Percentiles rank a stretch among this genome's conserved stretches.
phyloP scores from a whole-genome alignment of 768 basidiomycete species.

The Suillus subaureus region DNA sequence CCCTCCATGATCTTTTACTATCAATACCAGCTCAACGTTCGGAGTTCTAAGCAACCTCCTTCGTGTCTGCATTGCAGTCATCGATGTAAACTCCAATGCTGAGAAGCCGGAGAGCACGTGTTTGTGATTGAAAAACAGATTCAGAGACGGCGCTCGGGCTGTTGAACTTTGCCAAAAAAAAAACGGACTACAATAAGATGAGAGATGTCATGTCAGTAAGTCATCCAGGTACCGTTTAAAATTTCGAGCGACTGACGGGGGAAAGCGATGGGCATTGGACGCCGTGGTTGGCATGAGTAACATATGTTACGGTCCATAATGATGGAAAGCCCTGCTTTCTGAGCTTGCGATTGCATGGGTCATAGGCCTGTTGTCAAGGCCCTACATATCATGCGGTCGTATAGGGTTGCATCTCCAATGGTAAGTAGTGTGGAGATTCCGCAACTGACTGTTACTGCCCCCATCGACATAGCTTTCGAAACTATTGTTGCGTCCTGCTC shows the following conservation, averaged over 20 bases:
- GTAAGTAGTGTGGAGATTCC: neutral
- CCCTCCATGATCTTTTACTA: neutral
- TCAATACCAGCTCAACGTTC: neutral
- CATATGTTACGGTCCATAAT: neutral
- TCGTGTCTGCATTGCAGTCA: neutral
- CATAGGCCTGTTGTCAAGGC: neutral
- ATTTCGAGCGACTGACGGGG: neutral
- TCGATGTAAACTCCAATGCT: neutral
- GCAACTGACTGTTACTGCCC: too few species aligned
- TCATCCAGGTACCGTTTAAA: neutral
- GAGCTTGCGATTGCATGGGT: neutral
- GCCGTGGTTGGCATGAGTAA: neutral
- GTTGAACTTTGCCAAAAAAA: neutral
- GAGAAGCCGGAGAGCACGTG: neutral
- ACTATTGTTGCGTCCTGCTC: neutral
- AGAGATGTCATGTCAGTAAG: neutral
- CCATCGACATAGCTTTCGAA: neutral
- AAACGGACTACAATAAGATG: neutral
- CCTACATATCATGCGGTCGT: neutral
- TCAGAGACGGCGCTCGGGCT: neutral
- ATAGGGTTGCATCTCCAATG: neutral
- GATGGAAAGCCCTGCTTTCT: neutral
- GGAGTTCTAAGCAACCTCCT: neutral
- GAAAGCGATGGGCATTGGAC: neutral
- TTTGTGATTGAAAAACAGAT: neutral